These are phyloP conservation scores for Conringia planisiliqua DNA, from an alignment of 345 rosid species.

Conservation along the genomic window DNA sequence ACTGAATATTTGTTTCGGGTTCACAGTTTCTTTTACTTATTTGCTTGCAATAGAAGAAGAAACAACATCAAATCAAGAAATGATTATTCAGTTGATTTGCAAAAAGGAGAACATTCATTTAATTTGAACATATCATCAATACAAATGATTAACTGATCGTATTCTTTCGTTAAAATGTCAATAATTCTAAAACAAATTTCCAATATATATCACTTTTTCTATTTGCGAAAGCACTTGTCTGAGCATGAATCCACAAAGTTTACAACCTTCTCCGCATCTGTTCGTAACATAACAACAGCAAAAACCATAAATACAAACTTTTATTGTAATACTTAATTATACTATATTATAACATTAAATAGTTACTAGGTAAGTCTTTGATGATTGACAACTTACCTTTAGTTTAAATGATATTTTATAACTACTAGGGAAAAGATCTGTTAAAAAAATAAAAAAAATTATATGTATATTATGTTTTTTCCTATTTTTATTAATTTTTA, in stretches of 20 bases:
- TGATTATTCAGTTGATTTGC: background rate
- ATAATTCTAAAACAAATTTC: background rate
- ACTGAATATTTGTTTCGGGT: background rate
- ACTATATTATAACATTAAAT: too few species aligned
- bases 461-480: too few species aligned
- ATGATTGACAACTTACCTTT: too few species aligned
- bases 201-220: background rate
- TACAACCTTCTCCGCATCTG: constrained; percentile 20
- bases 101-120: background rate
- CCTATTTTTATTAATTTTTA: too few species aligned
- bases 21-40: background rate
- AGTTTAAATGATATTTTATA: too few species aligned
- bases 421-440: too few species aligned
- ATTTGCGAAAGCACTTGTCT: background rate
- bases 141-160: background rate
- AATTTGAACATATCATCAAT: background rate
- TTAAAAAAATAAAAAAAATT: too few species aligned
- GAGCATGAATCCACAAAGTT: constrained; percentile 20
- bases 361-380: too few species aligned
- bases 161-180: background rate
- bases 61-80: background rate
- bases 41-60: background rate
- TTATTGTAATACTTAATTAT: background rate
- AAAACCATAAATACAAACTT: background rate
- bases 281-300: background rate